Evolutionary conservation across 768 basidiomycete genomes (phyloP).

Genomic region (Boletus vinaceobasis): DNA sequence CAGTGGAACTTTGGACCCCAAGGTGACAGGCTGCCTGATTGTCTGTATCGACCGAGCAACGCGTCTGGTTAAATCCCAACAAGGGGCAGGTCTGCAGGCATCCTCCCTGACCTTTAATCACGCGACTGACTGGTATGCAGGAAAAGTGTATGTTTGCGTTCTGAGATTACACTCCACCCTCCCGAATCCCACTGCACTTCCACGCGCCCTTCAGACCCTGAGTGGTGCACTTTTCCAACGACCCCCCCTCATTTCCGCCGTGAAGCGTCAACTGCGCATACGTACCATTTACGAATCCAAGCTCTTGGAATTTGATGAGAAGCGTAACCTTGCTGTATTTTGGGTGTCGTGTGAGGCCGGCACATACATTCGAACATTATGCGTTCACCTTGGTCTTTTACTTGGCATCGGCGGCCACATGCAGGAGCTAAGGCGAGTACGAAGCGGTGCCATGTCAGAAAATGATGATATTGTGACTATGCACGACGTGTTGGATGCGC

Average conservation of each 20-base stretch:
- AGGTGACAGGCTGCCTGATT: constrained; percentile 97
- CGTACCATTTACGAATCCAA: constrained; percentile 97
- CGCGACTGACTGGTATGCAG: constrained; percentile 35
- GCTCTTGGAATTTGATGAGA: constrained; percentile 94
- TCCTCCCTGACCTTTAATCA: background rate
- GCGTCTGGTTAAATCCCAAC: constrained; percentile 95
- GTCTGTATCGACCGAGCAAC: constrained; percentile 99
- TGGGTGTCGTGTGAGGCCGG: constrained; percentile 99
- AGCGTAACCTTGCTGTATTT: constrained; percentile 94
- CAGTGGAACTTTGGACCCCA: constrained; percentile 97
- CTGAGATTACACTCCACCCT: constrained; percentile 86
- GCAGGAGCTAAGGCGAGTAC: constrained; percentile 94
- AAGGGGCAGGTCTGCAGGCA: constrained; percentile 79
- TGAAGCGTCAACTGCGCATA: constrained; percentile 96
- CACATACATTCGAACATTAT: constrained; percentile 93
- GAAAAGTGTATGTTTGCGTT: constrained; percentile 98
- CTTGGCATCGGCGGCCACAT: constrained; percentile 99
- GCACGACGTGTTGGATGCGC: constrained; percentile 99
- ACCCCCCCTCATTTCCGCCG: constrained; percentile 97
- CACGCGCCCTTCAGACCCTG: constrained; percentile 92
- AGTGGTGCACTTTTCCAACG: constrained; percentile 99
- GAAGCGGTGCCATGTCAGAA: constrained; percentile 95
- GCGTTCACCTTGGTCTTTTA: constrained; percentile 92
- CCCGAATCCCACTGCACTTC: constrained; percentile 77
- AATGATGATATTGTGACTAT: constrained; percentile 98